Evolutionary conservation across 495 filamentous ascomycete species (phyloP), one percentile per base, ranked within the genome.

Genomic region (Staphylotrichum longicolle): DNA sequence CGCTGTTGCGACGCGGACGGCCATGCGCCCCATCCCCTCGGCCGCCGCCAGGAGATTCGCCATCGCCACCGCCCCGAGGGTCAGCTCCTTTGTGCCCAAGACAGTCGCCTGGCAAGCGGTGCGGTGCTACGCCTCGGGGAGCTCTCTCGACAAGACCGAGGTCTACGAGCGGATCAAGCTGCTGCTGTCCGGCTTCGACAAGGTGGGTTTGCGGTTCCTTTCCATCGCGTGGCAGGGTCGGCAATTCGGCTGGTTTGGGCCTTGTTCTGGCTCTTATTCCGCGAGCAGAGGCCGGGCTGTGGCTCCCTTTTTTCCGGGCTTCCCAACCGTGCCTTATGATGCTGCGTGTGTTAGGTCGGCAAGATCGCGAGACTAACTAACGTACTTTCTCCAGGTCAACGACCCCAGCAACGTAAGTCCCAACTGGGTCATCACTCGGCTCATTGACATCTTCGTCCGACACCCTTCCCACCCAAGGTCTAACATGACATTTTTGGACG

Each of bases 111-210:
- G 82, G 73, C 82, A 84, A 72, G 80, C 82, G 60, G 77, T 89
- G 68, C 83, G 94, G 72, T 87, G 84, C 79, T 98, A 98, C 80
- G 93, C 93, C 51, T 89, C 94, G 48, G 85, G 83, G 49, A 86
- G 86, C 59, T 87, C 85, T 47, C 80, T 97, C 47, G 78, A 82
- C 60, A 89, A 91, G 83, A 79, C 84, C 9, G 92, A 97, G 76
- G 88, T 97, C 60, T 88, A 96, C 77, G 89, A 89, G 53, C 87
- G 94, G 70, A 98, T 98, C 83, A 83, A 96, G 77, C 86, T 89
- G 78, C 82, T 98, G 60, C 77, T 98, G 75, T 88, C 88, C 74
- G 91, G 89, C 74, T 98, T 98, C 78, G 94, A 98, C 81, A 98
- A 98, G 88, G 94, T 96, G 76, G 67, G 87, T 70, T 63, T 54